Base-by-base conservation (phyloP, 2,329 filamentous ascomycete genomes). In the Colletotrichum ledebouriae region DNA sequence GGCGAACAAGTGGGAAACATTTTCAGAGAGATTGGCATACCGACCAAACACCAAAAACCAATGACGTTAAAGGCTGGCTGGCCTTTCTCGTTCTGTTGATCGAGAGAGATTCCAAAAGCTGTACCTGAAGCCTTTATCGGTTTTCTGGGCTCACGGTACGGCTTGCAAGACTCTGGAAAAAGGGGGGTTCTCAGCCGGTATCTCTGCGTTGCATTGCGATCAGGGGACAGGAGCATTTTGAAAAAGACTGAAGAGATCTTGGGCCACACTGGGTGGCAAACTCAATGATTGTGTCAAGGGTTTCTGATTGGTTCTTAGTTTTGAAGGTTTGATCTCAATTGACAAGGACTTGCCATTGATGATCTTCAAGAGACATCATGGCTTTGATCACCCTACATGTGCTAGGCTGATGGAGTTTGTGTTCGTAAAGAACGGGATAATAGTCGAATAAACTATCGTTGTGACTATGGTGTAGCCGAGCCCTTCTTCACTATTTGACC, bases 351-450 rank as follows among this genome's bases (percentile, higher is more conserved):
- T 53, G 55, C 44, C 62, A 3, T n/a, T 64, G 37, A 34, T 59
- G 9, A 9, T 59, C 1, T 64, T 64, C 20, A 10, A 49, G 4
- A 59, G 47, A 15, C 41, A 64, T 7, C n/a, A 20, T 25, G 25
- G 34, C n/a, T 64, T 64, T 10, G 59, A 64, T 17, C 62, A 64
- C n/a, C 62, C 62, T 9, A 64, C 62, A 17, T 64, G 62, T 22
- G 20, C 53, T 9, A 33, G 59, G 13, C 15, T 53, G 13, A 29
- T 61, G 15, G 44, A 34, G 34, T 20, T 20, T 1, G 37, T 61
- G 20, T 46, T 61, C 11, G 34, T 33, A 4, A 61, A 53, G 15
- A 17, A 65, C 29, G 13, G 74, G 57, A 37, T 29, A 20, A 59
- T 6, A 3, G 33, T 59, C 17, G 20, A 39, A 11, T 49, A 37